A percentile compares a stretch with the other conserved stretches of the same genome.
Evolutionary conservation across 1,139 yeast genomes (phyloP).

Genomic region (Torulaspora pretoriensis): DNA sequence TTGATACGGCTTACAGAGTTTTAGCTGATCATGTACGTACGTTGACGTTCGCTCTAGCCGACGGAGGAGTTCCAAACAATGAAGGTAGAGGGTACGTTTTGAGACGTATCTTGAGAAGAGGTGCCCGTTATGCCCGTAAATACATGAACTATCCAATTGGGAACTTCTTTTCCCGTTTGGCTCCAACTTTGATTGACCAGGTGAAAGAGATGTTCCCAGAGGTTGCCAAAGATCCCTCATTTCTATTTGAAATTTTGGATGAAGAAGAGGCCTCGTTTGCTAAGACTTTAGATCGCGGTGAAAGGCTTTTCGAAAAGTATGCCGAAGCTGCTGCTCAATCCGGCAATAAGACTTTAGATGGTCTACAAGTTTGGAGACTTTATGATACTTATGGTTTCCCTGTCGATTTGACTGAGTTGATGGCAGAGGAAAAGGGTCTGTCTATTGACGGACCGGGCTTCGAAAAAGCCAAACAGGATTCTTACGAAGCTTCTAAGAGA

Average conservation of each 20-base stretch:
- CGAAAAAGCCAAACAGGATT: constrained; percentile 81
- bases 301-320: constrained; percentile 88
- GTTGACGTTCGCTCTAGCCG: constrained; percentile 89
- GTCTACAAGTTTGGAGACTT: constrained; percentile 96
- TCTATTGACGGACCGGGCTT: constrained; percentile 88
- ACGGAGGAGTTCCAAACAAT: constrained; percentile 98
- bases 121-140: constrained; percentile 94
- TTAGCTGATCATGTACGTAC: constrained; percentile 98
- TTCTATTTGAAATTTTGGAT: constrained; percentile 82
- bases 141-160: constrained; percentile 96
- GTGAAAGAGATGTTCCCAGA: constrained; percentile 90
- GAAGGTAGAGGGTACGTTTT: constrained; percentile 98
- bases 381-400: constrained; percentile 99
- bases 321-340: constrained; percentile 77
- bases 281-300: constrained; percentile 96
- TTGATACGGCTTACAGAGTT: constrained; percentile 97
- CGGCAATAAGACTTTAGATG: constrained; percentile 72
- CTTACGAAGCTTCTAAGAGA: constrained; percentile 94
- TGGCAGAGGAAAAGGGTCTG: constrained; percentile 98
- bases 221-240: constrained; percentile 62
- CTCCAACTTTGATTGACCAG: constrained; percentile 89
- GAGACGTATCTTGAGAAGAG: constrained; percentile 95
- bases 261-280: constrained; percentile 96
- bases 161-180: constrained; percentile 82
- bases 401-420: constrained; percentile 90